A percentile compares a stretch with the other conserved stretches of the same genome.
phyloP scores from a whole-genome alignment of 2,329 filamentous ascomycete species.

The Penicillium concentricum region DNA sequence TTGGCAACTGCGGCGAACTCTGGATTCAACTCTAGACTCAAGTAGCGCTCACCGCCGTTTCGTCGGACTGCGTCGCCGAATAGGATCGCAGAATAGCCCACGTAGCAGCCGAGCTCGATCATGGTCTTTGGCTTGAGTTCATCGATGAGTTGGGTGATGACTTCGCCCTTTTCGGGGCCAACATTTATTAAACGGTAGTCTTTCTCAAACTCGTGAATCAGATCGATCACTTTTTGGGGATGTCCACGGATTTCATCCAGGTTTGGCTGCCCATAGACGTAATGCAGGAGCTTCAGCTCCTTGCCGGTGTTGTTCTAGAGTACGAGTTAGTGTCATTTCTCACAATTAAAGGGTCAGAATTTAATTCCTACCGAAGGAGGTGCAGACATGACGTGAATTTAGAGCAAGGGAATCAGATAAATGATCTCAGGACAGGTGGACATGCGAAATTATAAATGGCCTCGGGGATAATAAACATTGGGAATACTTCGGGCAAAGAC shows the following conservation, averaged over 20 bases:
- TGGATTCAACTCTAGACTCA: conserved; percentile 70
- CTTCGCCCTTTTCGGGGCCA: conserved; percentile 69
- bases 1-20: conserved; percentile 70
- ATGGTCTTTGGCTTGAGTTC: conserved; percentile 66
- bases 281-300: conserved; percentile 71
- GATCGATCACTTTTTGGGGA: conserved; percentile 62
- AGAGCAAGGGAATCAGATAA: background rate
- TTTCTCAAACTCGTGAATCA: conserved; percentile 68
- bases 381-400: conserved; percentile 9
- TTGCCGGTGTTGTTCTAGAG: conserved; percentile 61
- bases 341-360: background rate
- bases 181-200: conserved; percentile 79
- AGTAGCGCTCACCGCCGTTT: conserved; percentile 65
- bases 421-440: background rate
- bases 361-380: background rate
- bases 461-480: conserved; percentile 10
- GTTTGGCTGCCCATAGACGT: conserved; percentile 62
- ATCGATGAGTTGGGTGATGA: conserved; percentile 67
- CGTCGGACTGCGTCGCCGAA: conserved; percentile 67
- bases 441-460: background rate
- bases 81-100: conserved; percentile 77
- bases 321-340: background rate
- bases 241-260: conserved; percentile 63
- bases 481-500: background rate
- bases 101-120: conserved; percentile 78